Conservation (phyloP, 352 stramenopile genomes). For the Phytopythium kandeliae region DNA sequence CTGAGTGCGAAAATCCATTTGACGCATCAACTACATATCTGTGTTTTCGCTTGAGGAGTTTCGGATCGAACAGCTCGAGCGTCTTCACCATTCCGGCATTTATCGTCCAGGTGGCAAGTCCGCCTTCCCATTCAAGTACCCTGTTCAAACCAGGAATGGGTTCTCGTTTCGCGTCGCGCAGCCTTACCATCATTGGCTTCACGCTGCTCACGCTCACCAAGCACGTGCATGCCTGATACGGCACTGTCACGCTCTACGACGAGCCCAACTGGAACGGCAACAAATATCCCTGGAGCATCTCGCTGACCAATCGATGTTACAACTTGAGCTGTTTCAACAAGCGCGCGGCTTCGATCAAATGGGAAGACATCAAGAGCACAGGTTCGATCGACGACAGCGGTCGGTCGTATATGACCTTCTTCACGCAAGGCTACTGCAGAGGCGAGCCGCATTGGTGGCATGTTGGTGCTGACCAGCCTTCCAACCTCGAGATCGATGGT, state of each 20-base stretch:
- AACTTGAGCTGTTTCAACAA: slow-evolving; percentile 23
- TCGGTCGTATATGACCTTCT: slow-evolving; percentile 17
- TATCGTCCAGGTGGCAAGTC: too few species aligned
- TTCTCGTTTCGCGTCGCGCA: too few species aligned
- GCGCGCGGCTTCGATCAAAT: slow-evolving; percentile 9
- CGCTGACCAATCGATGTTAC: slow-evolving; percentile 10
- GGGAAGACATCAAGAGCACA: slow-evolving; percentile 2
- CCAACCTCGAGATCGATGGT: slow-evolving; percentile 21
- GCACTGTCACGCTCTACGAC: slow-evolving; percentile 15
- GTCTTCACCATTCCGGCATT: too few species aligned
- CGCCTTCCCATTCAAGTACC: too few species aligned
- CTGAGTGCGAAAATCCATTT: too few species aligned
- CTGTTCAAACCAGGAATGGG: too few species aligned
- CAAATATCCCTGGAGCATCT: slow-evolving; percentile 7
- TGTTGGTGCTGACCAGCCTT: slow-evolving; percentile 6
- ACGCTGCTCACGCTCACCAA: slow-evolving; percentile 4
- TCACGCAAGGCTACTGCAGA: slow-evolving; percentile 12
- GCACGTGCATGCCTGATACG: slow-evolving; percentile 13
- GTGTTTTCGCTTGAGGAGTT: too few species aligned
- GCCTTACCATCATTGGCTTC: too few species aligned
- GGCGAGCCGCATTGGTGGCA: slow-evolving; percentile 4
- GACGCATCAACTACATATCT: too few species aligned
- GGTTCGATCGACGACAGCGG: slow-evolving; percentile 3
- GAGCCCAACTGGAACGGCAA: slow-evolving; percentile 3
- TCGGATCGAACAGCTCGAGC: too few species aligned